A percentile compares a stretch with the other conserved stretches of the same genome.
phyloP scores from a whole-genome alignment of 169 alveolate genomes.

The Eimeria sp. region DNA sequence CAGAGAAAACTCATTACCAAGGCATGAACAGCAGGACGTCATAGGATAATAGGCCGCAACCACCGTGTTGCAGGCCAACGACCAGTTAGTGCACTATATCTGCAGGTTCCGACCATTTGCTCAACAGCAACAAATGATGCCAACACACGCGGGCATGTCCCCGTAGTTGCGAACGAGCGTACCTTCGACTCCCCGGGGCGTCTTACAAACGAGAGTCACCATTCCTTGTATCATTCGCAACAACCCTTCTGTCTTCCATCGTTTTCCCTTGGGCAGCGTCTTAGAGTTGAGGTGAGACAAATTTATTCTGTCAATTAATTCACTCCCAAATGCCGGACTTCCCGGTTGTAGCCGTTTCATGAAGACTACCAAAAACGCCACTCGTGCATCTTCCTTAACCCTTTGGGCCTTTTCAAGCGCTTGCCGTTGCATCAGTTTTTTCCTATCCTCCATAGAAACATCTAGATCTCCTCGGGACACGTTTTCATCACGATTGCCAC shows the following conservation, averaged over 20 bases:
- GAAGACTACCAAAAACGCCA: constrained; percentile 27
- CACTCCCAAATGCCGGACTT: constrained; percentile 5
- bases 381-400: constrained; percentile 35
- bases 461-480: background rate
- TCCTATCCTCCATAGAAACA: background rate
- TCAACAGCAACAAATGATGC: background rate
- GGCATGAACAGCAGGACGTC: background rate
- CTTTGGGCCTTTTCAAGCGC: constrained; percentile 39
- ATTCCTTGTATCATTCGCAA: constrained; percentile 29
- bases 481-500: background rate
- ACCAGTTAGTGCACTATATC: background rate
- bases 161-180: background rate
- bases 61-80: background rate
- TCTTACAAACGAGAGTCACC: constrained; percentile 8
- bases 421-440: constrained; percentile 5
- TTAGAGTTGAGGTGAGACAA: constrained; percentile 24
- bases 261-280: constrained; percentile 32
- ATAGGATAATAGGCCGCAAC: background rate
- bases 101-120: background rate
- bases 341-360: constrained; percentile 23
- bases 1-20: background rate
- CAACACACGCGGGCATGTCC: background rate
- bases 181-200: constrained; percentile 26
- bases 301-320: constrained; percentile 20
- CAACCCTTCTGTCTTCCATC: constrained; percentile 54